phyloP scores from a whole-genome alignment of 2,329 filamentous ascomycete species.

The Coniochaeta sp. region DNA sequence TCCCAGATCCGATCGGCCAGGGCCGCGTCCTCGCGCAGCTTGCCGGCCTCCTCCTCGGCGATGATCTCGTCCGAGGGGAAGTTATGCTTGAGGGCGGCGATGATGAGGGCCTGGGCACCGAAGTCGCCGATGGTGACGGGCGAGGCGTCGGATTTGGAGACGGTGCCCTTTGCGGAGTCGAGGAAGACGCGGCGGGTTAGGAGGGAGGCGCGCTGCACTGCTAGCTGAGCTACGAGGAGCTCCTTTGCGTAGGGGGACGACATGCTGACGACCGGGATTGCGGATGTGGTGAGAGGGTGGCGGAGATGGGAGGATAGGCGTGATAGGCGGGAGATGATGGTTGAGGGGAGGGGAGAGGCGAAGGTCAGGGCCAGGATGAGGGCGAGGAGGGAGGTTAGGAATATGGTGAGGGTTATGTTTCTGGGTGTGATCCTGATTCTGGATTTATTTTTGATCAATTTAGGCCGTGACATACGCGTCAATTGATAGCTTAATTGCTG shows the following conservation, averaged over 20 bases:
- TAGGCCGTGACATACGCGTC: neutral
- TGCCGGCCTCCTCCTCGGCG: conserved; percentile 85
- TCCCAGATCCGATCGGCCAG: conserved; percentile 77
- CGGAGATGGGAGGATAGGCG: neutral
- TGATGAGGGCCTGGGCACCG: conserved; percentile 94
- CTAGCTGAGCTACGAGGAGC: conserved; percentile 75
- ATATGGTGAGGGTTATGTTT: neutral
- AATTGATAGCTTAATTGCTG: neutral
- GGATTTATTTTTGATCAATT: neutral
- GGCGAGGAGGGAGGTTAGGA: neutral
- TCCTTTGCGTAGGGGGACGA: conserved; percentile 71
- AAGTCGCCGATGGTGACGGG: conserved; percentile 98
- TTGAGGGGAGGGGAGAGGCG: neutral
- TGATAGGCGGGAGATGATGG: neutral
- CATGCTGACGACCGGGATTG: conserved; percentile 36
- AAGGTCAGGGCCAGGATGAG: conserved; percentile 1
- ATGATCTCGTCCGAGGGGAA: conserved; percentile 91
- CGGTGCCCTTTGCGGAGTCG: conserved; percentile 88
- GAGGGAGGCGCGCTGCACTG: conserved; percentile 68
- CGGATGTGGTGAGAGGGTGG: neutral
- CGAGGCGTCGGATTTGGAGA: conserved; percentile 90
- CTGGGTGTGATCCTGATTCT: neutral
- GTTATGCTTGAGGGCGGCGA: conserved; percentile 77
- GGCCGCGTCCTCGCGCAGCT: conserved; percentile 62
- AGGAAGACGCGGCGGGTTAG: conserved; percentile 51